These are phyloP conservation scores for Ceriops tagal DNA, from an alignment of 345 rosid genomes.

Conservation along the genomic window DNA sequence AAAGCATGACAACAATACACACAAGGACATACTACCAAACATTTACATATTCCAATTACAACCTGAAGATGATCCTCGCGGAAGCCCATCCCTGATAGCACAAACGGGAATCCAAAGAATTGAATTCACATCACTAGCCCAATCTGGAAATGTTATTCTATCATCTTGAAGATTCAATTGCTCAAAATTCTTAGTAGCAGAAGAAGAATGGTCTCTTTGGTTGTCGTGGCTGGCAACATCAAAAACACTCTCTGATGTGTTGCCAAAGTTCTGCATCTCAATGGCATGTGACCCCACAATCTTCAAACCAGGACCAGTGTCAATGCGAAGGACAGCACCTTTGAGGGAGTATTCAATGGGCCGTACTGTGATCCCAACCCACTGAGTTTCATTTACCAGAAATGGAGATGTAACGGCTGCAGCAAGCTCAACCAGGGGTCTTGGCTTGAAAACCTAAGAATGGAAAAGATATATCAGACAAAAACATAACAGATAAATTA, in stretches of 20 bases:
- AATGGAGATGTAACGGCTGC: slow-evolving; percentile 83
- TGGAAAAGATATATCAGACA: slow-evolving; percentile 7
- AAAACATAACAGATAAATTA: slow-evolving; percentile 4
- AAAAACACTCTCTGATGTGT: slow-evolving; percentile 27
- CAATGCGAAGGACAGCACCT: slow-evolving; percentile 83
- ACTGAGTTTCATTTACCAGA: slow-evolving; percentile 87
- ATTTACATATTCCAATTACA: slow-evolving; percentile 16
- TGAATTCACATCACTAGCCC: slow-evolving; percentile 76
- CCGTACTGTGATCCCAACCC: slow-evolving; percentile 73
- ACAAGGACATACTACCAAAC: slow-evolving; percentile 20
- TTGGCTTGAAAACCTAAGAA: slow-evolving; percentile 74
- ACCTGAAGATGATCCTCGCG: slow-evolving; percentile 94
- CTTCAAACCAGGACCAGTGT: slow-evolving; percentile 92
- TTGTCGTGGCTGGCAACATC: slow-evolving; percentile 25
- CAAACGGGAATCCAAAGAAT: slow-evolving; percentile 86
- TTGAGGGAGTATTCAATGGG: slow-evolving; percentile 81
- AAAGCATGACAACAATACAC: slow-evolving; percentile 1
- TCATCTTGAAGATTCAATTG: slow-evolving; percentile 57
- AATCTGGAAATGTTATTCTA: slow-evolving; percentile 70
- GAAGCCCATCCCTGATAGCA: slow-evolving; percentile 69
- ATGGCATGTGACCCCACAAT: slow-evolving; percentile 68
- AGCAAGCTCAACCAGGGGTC: slow-evolving; percentile 92
- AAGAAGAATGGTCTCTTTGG: slow-evolving; percentile 31
- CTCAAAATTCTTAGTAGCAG: slow-evolving; percentile 46
- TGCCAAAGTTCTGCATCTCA: slow-evolving; percentile 72